Evolutionary conservation across 306 rosid genomes (phyloP), one percentile per base, ranked within the genome.

Genomic region (Pueraria montana): DNA sequence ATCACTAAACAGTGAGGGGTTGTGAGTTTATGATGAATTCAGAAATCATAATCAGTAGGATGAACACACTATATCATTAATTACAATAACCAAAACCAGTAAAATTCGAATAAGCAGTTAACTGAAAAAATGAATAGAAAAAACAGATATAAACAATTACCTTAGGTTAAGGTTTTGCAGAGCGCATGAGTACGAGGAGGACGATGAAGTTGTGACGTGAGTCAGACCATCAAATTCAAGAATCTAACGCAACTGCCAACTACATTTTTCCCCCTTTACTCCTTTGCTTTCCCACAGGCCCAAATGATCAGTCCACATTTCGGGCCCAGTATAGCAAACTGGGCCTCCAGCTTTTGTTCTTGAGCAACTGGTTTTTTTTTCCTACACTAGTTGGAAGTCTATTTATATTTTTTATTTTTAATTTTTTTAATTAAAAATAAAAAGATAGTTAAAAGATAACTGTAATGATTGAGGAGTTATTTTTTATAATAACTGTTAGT

Each of bases 141-240:
- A 65, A 66, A 49, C 21, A 49, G 24, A 63, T n/a, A 26, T n/a
- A 77, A 70, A 58, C 36, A 20, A 6, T 30, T 56, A 84, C 81
- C 73, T 80, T 74, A 80, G 78, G 59, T 74, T 80, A 84, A 66
- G 78, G 78, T 67, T n/a, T n/a, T 80, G 84, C 78, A 56, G 79
- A 80, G 43, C 43, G 61, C 36, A 24, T 26, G 8, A 49, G 67
- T 16, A 21, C 45, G 55, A 74, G 58, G 45, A 72, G 69, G 52
- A 72, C 69, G 63, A 63, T 3, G 83, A 50, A 72, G 53, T 52
- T 50, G 70, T 46, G 30, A n/a, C 26, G 67, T 11, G 65, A 73
- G 43, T 32, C 14, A 83, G 59, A 73, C 2, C 63, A 50, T 72
- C 80, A 30, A 65, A 16, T 61, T 83, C 66, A 16, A 40, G 27